Evolutionary conservation across 176 grass and related monocot genomes (phyloP).

Genomic region (Thinopyrum elongatum): DNA sequence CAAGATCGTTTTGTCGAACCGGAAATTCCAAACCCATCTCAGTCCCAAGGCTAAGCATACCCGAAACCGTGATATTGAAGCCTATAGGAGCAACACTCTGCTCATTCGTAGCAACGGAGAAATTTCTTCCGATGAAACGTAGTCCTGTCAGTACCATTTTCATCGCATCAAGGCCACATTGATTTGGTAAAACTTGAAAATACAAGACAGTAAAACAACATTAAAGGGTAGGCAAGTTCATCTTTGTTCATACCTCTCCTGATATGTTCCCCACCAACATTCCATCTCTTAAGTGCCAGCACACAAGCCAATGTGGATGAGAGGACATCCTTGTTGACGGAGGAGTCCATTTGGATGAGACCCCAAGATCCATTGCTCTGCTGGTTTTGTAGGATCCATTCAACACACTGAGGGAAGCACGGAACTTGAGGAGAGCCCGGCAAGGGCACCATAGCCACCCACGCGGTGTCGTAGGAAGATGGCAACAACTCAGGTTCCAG

Average conservation of each 20-base stretch:
- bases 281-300: slow-evolving; percentile 57
- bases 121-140: slow-evolving; percentile 46
- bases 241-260: slow-evolving; percentile 34
- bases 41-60: slow-evolving; percentile 39
- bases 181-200: background rate
- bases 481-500: background rate
- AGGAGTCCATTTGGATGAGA: background rate
- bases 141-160: slow-evolving; percentile 32
- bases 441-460: slow-evolving; percentile 61
- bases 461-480: background rate
- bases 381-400: slow-evolving; percentile 62
- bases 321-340: slow-evolving; percentile 39
- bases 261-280: slow-evolving; percentile 43
- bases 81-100: slow-evolving; percentile 36
- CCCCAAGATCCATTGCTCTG: slow-evolving; percentile 60
- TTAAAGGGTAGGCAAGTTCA: background rate
- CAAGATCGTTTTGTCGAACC: slow-evolving; percentile 26
- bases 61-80: slow-evolving; percentile 48
- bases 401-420: slow-evolving; percentile 45
- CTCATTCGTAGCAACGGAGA: slow-evolving; percentile 26
- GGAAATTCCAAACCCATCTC: slow-evolving; percentile 47
- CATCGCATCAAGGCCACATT: background rate
- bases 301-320: slow-evolving; percentile 57
- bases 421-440: slow-evolving; percentile 21
- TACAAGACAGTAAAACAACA: background rate